Base-by-base conservation (phyloP, 805 yeast genomes). In the Spathaspora hagerdaliae region DNA sequence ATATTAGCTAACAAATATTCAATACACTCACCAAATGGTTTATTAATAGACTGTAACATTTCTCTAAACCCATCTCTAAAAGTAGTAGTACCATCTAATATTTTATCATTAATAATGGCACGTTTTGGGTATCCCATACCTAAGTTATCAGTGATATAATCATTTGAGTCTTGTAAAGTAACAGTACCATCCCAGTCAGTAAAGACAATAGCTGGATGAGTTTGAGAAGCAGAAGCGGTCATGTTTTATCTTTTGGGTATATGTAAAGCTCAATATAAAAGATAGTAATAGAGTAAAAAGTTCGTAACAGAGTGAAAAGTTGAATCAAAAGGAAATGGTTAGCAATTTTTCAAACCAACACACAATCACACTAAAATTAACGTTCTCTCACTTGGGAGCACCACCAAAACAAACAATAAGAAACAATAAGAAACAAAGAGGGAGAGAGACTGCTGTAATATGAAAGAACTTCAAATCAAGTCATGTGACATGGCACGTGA, bases 141-240 rank as follows among this genome's bases (percentile, higher is more conserved):
- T 19, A 85, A 71, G 55, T 79, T 80, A 63, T 94, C 98, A 7
- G 97, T 91, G 51, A 94, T 71, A 63, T 75, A 86, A 65, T 94
- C 98, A 64, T 94, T 94, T 48, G 96, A 87, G 64, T 94, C 99
- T 64, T 92, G 96, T 48, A 87, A 71, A 10, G 99, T 94, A 52
- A 94, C 94, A 2, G 99, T 94, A 27, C 99, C 99, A 63, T 94
- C 99, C 81, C 95, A 94, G 65, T 94, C 99, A 37, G 97, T 87
- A 73, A 94, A 94, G 37, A 94, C 85, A 58, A 94, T 89, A 39
- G 96, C 92, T 6, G 33, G 13, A 19, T 31, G 15, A 12, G 40
- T 19, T 9, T 9, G 9, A 9, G 6, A 9, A 39, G 41, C 11
- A n/a, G 48, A 36, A 38, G 64, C 49, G 29, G 43, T 37, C 48